Evolutionary conservation across 345 rosid genomes (phyloP), one percentile per base, ranked within the genome.

Genomic region (Salix dunnii): DNA sequence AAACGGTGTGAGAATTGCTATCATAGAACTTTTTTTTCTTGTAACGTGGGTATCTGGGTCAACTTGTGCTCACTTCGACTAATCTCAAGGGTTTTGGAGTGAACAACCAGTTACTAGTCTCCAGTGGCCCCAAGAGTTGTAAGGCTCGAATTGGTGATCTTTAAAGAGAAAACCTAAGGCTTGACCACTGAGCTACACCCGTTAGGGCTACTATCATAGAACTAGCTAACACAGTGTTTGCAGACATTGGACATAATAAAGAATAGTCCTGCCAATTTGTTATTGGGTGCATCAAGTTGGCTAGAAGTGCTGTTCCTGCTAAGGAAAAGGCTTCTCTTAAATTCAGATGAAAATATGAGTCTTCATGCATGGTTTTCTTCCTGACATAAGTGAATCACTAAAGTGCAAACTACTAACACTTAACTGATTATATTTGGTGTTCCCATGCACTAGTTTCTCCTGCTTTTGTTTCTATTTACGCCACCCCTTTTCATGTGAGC

Each of bases 161-260:
- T 7, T 38, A 1, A 0, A 1, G 2, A 38, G 0, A 11, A 38
- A 38, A 38, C 11, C 42, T 1, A 2, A 8, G 2, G 10, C 10
- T 0, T 0, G 1, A 38, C 0, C 1, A 8, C 0, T 8, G 2
- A 7, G 10, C 1, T 9, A 2, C 12, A 40, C 42, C 43, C 36
- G 6, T 33, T 33, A 0, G 36, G 36, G 36, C 5, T 33, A 33
- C 36, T 33, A 33, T 33, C 36, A 33, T n/a, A 31, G 68, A 31
- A 38, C 67, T 46, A 46, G 67, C 27, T 36, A 61, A 8, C 23
- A 33, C 48, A 13, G 51, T 65, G 35, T 60, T 48, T 64, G 65
- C 23, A 21, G 3, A 7, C 25, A 63, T 42, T 49, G 64, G 25
- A 10, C 28, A 58, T 58, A 8, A 58, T 28, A 58, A 58, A 58